Conservation (phyloP, 2,329 filamentous ascomycete species). For the Grosmannia serpens region DNA sequence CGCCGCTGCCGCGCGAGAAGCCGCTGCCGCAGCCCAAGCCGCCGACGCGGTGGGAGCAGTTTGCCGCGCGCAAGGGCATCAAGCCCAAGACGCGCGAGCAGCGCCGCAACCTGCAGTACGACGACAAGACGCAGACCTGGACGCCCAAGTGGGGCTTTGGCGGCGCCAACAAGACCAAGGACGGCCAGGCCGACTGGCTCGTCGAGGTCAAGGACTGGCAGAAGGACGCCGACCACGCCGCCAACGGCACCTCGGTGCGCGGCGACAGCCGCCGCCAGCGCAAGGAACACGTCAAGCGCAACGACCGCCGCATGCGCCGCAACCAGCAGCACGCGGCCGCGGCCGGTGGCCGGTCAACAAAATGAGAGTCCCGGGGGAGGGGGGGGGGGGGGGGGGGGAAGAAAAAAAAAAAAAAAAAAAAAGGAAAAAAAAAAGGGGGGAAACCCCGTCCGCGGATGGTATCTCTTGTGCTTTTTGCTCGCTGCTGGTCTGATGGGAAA, state of each 20-base stretch:
- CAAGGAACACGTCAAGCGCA: constrained; percentile 58
- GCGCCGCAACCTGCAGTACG: constrained; percentile 64
- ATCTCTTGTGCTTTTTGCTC: no score
- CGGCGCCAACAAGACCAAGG: constrained; percentile 79
- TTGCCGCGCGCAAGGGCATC: constrained; percentile 95
- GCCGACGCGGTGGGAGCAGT: constrained; percentile 90
- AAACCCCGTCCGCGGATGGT: no score
- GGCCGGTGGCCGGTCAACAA: background rate
- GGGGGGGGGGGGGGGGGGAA: no score
- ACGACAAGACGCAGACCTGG: constrained; percentile 79
- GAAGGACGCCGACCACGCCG: constrained; percentile 49
- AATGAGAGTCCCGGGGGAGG: background rate
- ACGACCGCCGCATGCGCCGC: constrained; percentile 57
- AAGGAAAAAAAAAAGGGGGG: no score
- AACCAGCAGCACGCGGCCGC: constrained; percentile 41
- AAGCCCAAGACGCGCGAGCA: constrained; percentile 74
- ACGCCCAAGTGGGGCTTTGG: constrained; percentile 92
- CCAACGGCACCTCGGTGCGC: constrained; percentile 45
- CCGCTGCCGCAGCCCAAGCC: constrained; percentile 71
- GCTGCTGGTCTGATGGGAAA: background rate
- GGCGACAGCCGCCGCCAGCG: constrained; percentile 53
- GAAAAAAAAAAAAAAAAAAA: no score
- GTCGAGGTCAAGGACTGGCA: constrained; percentile 75
- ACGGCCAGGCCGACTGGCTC: constrained; percentile 72
- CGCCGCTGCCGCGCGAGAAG: constrained; percentile 78